These are phyloP conservation scores for Candida adriatica DNA, from an alignment of 805 yeast species.

Conservation along the genomic window DNA sequence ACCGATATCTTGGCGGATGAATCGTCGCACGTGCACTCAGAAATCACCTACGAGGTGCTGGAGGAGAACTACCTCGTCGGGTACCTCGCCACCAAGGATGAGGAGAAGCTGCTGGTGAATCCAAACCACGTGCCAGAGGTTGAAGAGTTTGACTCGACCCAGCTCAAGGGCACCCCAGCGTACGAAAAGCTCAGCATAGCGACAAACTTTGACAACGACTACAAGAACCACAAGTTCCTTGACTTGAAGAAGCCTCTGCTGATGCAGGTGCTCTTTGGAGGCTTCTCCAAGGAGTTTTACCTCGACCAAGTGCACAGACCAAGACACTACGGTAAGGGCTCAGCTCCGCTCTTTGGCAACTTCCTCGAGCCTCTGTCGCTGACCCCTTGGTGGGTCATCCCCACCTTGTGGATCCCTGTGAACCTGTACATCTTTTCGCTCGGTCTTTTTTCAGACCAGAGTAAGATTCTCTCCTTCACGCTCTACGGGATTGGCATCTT, in stretches of 20 bases:
- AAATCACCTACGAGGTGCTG: constrained; percentile 78
- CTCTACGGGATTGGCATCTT: constrained; percentile 77
- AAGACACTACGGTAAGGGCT: constrained; percentile 94
- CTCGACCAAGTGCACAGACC: constrained; percentile 97
- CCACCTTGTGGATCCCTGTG: constrained; percentile 80
- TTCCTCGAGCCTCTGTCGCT: constrained; percentile 85
- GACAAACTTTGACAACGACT: constrained; percentile 73
- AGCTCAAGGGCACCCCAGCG: constrained; percentile 60
- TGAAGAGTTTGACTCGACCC: constrained; percentile 41
- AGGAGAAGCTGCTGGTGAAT: constrained; percentile 60
- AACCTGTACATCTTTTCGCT: constrained; percentile 55
- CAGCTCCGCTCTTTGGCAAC: constrained; percentile 94
- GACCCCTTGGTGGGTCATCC: constrained; percentile 95
- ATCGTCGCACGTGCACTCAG: constrained; percentile 71
- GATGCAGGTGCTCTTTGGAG: constrained; percentile 68
- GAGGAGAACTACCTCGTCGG: constrained; percentile 78
- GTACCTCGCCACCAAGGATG: constrained; percentile 73
- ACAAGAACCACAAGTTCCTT: constrained; percentile 70
- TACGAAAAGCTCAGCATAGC: constrained; percentile 67
- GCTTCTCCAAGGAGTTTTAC: constrained; percentile 82
- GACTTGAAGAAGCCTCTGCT: constrained; percentile 80
- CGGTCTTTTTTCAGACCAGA: constrained; percentile 42
- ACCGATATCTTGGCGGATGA: constrained; percentile 75
- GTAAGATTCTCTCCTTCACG: constrained; percentile 33
- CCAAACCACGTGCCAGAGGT: constrained; percentile 56